Base-by-base conservation (phyloP, 2,329 filamentous ascomycete species). In the Monosporascus sp. region DNA sequence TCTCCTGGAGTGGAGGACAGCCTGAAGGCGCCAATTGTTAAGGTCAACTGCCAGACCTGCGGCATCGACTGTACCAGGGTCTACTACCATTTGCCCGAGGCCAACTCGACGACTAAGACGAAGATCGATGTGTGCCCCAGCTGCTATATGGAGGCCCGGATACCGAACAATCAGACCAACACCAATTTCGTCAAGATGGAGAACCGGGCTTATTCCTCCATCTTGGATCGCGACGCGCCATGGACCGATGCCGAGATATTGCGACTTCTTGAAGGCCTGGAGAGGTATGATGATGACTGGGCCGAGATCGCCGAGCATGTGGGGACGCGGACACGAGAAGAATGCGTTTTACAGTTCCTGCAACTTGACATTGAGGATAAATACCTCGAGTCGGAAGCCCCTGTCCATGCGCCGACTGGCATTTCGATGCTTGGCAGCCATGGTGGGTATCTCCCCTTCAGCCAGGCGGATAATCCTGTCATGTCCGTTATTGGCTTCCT, bases 361-460 rank as follows among this genome's bases (percentile, higher is more conserved):
- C 91, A 97, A 67, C 79, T 99, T 37, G 93, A 97, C 61, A 99
- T 99, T 57, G 94, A 97, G 70, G 93, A 97, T 75, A 95, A 96
- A 69, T 99, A 97, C 66, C 77, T 97, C 9, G 92, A 97, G 63
- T 84, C 90, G 7, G 86, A 93, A 63, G 77, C 80, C 7, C 63
- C 70, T 11, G 70, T 81, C 50, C 77, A 75, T 53, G 76, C 77
- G 47, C 79, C 77, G 11, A 81, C 74, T 1, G 81, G 84, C 7
- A 75, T 89, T 52, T 77, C 82, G 52, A 76, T 88, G 77, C 76
- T 94, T 37, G 87, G 88, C 37, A 81, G 84, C 52, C 81, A 90
- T 49, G 82, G 87, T 55, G 92, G 92, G 8, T 85, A 90, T 56
- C 80, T 96, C 46, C 94, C 94, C 0, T 94, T 97, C 70, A 92